phyloP scores from a whole-genome alignment of 2,329 filamentous ascomycete genomes.

The Aspergillus ochraceus region DNA sequence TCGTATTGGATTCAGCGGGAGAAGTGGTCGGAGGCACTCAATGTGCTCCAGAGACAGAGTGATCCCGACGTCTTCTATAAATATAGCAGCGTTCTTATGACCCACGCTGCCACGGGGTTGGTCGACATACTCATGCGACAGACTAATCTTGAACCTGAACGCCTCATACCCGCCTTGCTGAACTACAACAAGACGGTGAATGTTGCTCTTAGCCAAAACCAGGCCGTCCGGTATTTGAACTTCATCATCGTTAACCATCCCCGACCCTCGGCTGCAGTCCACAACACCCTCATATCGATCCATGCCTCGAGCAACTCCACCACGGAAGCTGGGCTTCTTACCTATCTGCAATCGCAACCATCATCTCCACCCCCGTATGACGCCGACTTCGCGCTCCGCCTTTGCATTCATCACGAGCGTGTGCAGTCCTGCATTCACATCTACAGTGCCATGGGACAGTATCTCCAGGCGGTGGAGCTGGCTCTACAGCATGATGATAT shows the following conservation, averaged over 20 bases:
- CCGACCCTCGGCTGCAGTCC: constrained; percentile 79
- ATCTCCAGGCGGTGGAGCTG: constrained; percentile 87
- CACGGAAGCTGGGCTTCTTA: constrained; percentile 81
- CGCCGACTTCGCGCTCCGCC: constrained; percentile 89
- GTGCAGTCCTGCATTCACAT: constrained; percentile 96
- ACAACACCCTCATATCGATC: constrained; percentile 95
- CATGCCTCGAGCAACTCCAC: constrained; percentile 82
- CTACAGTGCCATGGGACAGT: constrained; percentile 95
- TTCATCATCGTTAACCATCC: constrained; percentile 83
- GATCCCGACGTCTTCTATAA: constrained; percentile 93
- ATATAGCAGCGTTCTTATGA: constrained; percentile 96
- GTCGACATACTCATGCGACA: constrained; percentile 97
- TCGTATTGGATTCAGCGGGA: constrained; percentile 98
- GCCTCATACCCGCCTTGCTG: constrained; percentile 86
- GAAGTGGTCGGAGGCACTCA: constrained; percentile 82
- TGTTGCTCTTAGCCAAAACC: constrained; percentile 72
- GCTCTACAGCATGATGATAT: constrained; percentile 87
- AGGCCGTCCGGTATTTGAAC: constrained; percentile 89
- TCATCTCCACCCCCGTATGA: constrained; percentile 85
- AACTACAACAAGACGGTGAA: constrained; percentile 80
- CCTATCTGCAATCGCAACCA: constrained; percentile 88
- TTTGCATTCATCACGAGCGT: constrained; percentile 92
- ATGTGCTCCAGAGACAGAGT: constrained; percentile 88
- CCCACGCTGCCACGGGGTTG: constrained; percentile 76
- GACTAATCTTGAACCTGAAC: constrained; percentile 76